Evolutionary conservation across 805 yeast species (phyloP).

Genomic region (Debaryomyces prosopidis): DNA sequence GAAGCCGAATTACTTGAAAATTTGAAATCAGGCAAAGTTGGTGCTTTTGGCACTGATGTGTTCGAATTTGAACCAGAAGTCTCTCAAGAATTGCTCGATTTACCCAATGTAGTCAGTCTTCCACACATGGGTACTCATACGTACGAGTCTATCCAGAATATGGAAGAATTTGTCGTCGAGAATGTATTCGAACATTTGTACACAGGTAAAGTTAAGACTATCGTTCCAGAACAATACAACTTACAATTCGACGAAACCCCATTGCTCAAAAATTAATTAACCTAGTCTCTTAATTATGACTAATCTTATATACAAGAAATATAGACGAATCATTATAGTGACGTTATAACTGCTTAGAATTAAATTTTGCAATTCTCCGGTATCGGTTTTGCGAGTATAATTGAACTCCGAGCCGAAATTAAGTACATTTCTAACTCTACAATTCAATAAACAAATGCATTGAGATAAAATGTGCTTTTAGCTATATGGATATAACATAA

Average conservation of each 20-base stretch:
- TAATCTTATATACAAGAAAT: too few relatives aligned
- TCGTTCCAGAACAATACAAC: conserved; percentile 76
- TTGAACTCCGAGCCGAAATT: too few relatives aligned
- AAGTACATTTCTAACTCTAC: too few relatives aligned
- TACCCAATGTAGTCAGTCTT: conserved; percentile 71
- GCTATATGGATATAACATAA: too few relatives aligned
- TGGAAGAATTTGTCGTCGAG: conserved; percentile 78
- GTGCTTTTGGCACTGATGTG: conserved; percentile 73
- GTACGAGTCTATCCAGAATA: conserved; percentile 67
- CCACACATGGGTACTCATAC: conserved; percentile 92
- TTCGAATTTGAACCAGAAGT: conserved; percentile 74
- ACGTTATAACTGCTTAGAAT: too few relatives aligned
- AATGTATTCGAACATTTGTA: conserved; percentile 61
- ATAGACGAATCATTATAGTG: too few relatives aligned
- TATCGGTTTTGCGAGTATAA: too few relatives aligned
- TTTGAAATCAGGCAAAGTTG: conserved; percentile 62
- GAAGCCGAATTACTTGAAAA: conserved; percentile 58
- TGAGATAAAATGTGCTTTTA: too few relatives aligned
- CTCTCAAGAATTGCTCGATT: conserved; percentile 56
- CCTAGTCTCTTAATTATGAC: too few relatives aligned
- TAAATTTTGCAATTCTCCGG: too few relatives aligned
- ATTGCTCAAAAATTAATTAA: conserved; percentile 2
- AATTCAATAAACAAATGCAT: too few relatives aligned
- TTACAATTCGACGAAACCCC: conserved; percentile 24
- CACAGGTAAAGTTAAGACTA: conserved; percentile 66